Percentiles rank a stretch among this genome's conserved stretches.
Conservation (phyloP, 495 filamentous ascomycete genomes). For the Wilcoxina mikolae region DNA sequence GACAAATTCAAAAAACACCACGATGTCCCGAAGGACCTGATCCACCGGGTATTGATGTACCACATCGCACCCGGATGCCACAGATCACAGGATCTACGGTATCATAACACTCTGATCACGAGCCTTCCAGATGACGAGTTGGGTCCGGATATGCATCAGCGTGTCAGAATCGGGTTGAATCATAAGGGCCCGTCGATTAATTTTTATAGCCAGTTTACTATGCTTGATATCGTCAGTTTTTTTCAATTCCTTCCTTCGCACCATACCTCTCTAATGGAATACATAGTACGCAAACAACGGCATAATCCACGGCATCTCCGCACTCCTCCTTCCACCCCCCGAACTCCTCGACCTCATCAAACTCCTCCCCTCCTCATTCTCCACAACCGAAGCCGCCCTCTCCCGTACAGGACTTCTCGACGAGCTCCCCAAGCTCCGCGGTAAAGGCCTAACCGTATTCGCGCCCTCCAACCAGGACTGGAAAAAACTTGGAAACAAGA, state of each 20-base stretch:
- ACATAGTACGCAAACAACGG: slow-evolving; percentile 51
- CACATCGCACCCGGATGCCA: slow-evolving; percentile 53
- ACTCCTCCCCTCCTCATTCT: slow-evolving; percentile 56
- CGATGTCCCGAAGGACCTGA: slow-evolving; percentile 45
- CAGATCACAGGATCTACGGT: slow-evolving; percentile 41
- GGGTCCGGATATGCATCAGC: slow-evolving; percentile 46
- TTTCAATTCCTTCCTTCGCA: background rate
- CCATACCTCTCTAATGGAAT: background rate
- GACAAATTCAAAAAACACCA: slow-evolving; percentile 42
- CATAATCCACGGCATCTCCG: slow-evolving; percentile 60
- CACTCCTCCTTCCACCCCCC: slow-evolving; percentile 59
- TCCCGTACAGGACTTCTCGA: slow-evolving; percentile 49
- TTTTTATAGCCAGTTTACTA: slow-evolving; percentile 50
- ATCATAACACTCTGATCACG: slow-evolving; percentile 57
- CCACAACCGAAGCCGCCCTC: slow-evolving; percentile 58
- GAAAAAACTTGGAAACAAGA: slow-evolving; percentile 47
- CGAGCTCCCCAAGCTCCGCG: slow-evolving; percentile 23
- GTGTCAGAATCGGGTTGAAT: slow-evolving; percentile 45
- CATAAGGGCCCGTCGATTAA: slow-evolving; percentile 53
- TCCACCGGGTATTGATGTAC: slow-evolving; percentile 53
- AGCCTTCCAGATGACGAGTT: slow-evolving; percentile 41
- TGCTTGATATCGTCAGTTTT: slow-evolving; percentile 46
- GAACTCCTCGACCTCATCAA: slow-evolving; percentile 43
- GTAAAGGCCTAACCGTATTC: slow-evolving; percentile 52
- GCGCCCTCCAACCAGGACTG: slow-evolving; percentile 66